Percentiles rank a stretch among this genome's conserved stretches.
Evolutionary conservation across 345 rosid genomes (phyloP).

Genomic region (Excoecaria agallocha): DNA sequence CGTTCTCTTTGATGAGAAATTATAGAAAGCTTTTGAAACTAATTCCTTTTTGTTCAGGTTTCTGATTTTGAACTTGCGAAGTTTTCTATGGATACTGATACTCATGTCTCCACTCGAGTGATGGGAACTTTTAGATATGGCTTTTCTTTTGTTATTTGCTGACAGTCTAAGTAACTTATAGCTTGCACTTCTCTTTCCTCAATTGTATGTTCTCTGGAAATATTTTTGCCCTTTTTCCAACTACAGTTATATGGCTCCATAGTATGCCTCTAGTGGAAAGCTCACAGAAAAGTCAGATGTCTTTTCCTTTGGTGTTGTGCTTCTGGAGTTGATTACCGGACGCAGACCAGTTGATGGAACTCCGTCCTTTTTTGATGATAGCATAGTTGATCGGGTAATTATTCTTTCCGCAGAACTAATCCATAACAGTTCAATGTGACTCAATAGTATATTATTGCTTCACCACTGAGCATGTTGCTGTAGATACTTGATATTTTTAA

Average conservation of each 20-base stretch:
- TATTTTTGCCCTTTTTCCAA: not conserved
- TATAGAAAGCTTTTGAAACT: not conserved
- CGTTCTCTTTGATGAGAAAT: constrained; percentile 5
- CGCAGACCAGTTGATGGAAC: constrained; percentile 28
- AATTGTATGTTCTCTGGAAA: not conserved
- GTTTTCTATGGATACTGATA: constrained; percentile 24
- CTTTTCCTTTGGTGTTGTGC: constrained; percentile 37
- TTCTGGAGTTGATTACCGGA: constrained; percentile 30
- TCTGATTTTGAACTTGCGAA: constrained; percentile 34
- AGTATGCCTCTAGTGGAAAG: constrained; percentile 33
- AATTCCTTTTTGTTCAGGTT: constrained; percentile 14
- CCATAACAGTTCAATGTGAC: not conserved
- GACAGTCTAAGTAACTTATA: not conserved
- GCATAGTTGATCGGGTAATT: constrained; percentile 32
- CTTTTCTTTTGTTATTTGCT: not conserved
- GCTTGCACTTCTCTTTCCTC: not conserved
- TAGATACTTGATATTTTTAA: not conserved
- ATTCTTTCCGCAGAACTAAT: not conserved
- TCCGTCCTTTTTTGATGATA: constrained; percentile 19
- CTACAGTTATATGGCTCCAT: constrained; percentile 35
- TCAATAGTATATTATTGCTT: not conserved
- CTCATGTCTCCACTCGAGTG: constrained; percentile 34
- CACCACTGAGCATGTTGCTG: not conserved
- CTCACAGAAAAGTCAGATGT: constrained; percentile 33
- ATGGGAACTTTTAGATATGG: constrained; percentile 33